A percentile compares a stretch with the other conserved stretches of the same genome.
Evolutionary conservation across 257 asterid species (phyloP).

Genomic region (Forsythia suspensa): DNA sequence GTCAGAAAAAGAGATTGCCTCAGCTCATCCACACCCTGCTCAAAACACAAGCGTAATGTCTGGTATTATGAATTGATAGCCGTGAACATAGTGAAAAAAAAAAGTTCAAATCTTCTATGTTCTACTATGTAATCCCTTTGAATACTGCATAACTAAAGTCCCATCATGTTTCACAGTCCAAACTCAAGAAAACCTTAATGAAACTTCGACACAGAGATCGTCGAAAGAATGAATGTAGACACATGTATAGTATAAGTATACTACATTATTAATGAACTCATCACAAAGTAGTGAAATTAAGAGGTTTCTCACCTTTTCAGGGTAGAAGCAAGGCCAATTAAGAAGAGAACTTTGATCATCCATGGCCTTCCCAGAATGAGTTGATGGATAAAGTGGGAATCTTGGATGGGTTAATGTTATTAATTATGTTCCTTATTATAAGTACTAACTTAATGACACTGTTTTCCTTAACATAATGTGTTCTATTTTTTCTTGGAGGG

Average conservation of each 20-base stretch:
- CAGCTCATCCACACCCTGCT: slow-evolving; percentile 75
- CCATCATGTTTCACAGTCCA: not conserved
- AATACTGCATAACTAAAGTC: not conserved
- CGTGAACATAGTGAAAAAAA: too few relatives aligned
- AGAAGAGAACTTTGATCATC: slow-evolving; percentile 62
- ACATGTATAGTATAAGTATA: not conserved
- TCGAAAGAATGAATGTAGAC: not conserved
- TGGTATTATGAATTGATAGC: too few relatives aligned
- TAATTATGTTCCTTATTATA: slow-evolving; percentile 36
- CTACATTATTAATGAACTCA: not conserved
- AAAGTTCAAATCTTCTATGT: too few relatives aligned
- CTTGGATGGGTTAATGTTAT: not conserved
- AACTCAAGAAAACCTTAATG: not conserved
- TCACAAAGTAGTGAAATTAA: not conserved
- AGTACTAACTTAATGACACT: slow-evolving; percentile 5
- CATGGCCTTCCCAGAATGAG: slow-evolving; percentile 20
- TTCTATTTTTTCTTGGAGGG: not conserved
- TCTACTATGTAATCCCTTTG: too few relatives aligned
- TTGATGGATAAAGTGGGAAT: too few relatives aligned
- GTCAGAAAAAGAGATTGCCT: slow-evolving; percentile 54
- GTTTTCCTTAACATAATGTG: not conserved
- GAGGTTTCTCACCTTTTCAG: slow-evolving; percentile 58
- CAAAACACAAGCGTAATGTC: not conserved
- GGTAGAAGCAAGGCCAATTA: slow-evolving; percentile 61
- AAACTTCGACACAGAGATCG: not conserved